A percentile compares a stretch with the other conserved stretches of the same genome.
These are phyloP conservation scores for Penicillium sp. DNA, from an alignment of 2,329 filamentous ascomycete species.

Conservation along the genomic window DNA sequence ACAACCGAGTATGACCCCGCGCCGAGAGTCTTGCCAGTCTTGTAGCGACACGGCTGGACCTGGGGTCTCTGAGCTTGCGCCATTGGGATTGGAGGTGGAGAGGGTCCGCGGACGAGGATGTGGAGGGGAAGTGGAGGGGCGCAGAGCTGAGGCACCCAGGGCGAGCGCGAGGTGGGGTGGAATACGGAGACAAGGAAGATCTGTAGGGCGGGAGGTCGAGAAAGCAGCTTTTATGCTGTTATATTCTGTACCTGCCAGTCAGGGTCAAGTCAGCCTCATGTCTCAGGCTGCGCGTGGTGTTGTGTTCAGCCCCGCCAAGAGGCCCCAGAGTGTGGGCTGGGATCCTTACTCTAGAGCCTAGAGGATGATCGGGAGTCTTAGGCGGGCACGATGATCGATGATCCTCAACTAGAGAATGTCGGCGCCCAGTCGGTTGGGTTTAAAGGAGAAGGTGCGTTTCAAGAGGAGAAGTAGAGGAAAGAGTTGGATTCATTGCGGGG, in stretches of 20 bases:
- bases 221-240: not conserved
- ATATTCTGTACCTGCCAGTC: conserved; percentile 18
- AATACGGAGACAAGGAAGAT: not conserved
- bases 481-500: conserved; percentile 4
- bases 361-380: not conserved
- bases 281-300: conserved; percentile 5
- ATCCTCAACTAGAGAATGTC: no score
- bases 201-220: not conserved
- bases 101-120: conserved; percentile 1
- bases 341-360: not conserved
- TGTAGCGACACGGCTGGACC: conserved; percentile 95
- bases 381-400: not conserved
- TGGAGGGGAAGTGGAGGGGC: not conserved
- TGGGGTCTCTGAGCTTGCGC: conserved; percentile 55
- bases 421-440: no score
- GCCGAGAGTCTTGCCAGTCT: conserved; percentile 95
- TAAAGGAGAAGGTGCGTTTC: not conserved
- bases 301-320: conserved; percentile 15
- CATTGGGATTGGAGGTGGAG: conserved; percentile 26
- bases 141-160: not conserved
- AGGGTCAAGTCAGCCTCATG: conserved; percentile 16
- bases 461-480: not conserved
- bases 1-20: conserved; percentile 98
- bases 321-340: not conserved
- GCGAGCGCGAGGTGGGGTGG: not conserved